Conservation (phyloP, 495 filamentous ascomycete genomes). For the Hypoxylon rickii region DNA sequence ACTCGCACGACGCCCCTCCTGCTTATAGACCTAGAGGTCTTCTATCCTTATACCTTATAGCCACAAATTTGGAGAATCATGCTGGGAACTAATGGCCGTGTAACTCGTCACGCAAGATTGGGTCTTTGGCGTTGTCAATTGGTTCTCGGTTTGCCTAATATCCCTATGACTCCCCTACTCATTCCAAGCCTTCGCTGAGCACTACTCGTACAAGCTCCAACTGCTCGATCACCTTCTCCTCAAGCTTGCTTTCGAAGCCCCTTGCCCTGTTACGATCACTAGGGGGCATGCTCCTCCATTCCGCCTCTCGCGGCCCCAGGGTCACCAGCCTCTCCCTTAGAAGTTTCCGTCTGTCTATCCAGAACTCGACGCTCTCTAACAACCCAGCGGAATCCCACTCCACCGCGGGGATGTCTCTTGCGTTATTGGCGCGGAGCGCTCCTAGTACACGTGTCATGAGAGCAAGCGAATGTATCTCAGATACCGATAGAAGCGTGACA, state of each 20-base stretch:
- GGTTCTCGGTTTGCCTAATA: conserved; percentile 4
- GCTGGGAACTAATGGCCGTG: too few relatives aligned
- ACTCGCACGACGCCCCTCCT: too few relatives aligned
- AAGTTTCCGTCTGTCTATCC: conserved; percentile 63
- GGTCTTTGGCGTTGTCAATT: too few relatives aligned
- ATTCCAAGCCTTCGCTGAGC: conserved; percentile 46
- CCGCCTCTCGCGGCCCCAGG: conserved; percentile 70
- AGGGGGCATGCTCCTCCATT: conserved; percentile 60
- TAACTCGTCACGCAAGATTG: too few relatives aligned
- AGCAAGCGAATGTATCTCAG: conserved; percentile 76
- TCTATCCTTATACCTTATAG: too few relatives aligned
- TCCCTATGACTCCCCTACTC: conserved; percentile 5
- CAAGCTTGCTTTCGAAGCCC: conserved; percentile 62
- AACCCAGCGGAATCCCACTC: conserved; percentile 71
- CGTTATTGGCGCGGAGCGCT: conserved; percentile 62
- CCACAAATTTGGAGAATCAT: too few relatives aligned
- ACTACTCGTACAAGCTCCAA: conserved; percentile 60
- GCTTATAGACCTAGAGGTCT: too few relatives aligned
- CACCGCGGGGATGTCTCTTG: conserved; percentile 66
- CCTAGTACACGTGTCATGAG: conserved; percentile 70
- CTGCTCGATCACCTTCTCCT: conserved; percentile 73
- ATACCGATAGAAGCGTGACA: conserved; percentile 71
- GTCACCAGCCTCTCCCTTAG: conserved; percentile 73
- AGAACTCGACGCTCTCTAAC: conserved; percentile 78
- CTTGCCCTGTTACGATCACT: conserved; percentile 38